Percentiles rank a stretch among this genome's conserved stretches.
Conservation (phyloP, 257 asterid genomes). For the Gentiana macrophylla region DNA sequence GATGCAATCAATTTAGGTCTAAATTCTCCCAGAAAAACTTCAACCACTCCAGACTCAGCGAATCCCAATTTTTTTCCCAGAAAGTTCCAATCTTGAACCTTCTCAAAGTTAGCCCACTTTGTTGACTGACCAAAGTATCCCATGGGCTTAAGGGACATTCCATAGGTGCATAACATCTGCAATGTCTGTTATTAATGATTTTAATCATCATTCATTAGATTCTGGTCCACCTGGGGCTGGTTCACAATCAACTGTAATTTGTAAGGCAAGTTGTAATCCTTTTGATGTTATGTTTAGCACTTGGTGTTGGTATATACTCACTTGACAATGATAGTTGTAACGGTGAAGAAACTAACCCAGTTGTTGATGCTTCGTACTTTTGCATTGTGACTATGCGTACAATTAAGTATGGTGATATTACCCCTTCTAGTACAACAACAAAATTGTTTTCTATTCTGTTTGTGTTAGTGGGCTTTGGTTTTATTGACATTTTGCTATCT, state of each 20-base stretch:
- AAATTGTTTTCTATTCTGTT: constrained; percentile 60
- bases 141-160: constrained; percentile 12
- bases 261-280: constrained; percentile 60
- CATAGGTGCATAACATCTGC: constrained; percentile 86
- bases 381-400: constrained; percentile 36
- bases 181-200: constrained; percentile 69
- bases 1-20: constrained; percentile 37
- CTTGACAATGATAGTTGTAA: constrained; percentile 42
- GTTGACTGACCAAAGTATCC: constrained; percentile 49
- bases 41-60: constrained; percentile 6
- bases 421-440: constrained; percentile 54
- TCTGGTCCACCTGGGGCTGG: constrained; percentile 43
- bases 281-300: constrained; percentile 49
- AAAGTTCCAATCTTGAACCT: constrained; percentile 20
- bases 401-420: constrained; percentile 91
- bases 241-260: constrained; percentile 22
- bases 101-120: constrained; percentile 30
- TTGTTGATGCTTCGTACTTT: constrained; percentile 81
- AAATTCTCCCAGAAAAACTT: constrained; percentile 15
- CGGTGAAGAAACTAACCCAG: constrained; percentile 62
- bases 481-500: too few relatives aligned
- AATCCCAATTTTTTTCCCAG: constrained; percentile 2
- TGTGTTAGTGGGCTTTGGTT: too few relatives aligned
- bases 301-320: constrained; percentile 20
- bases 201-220: constrained; percentile 14